phyloP scores from a whole-genome alignment of 257 asterid genomes.

The Ilex aquifolium region DNA sequence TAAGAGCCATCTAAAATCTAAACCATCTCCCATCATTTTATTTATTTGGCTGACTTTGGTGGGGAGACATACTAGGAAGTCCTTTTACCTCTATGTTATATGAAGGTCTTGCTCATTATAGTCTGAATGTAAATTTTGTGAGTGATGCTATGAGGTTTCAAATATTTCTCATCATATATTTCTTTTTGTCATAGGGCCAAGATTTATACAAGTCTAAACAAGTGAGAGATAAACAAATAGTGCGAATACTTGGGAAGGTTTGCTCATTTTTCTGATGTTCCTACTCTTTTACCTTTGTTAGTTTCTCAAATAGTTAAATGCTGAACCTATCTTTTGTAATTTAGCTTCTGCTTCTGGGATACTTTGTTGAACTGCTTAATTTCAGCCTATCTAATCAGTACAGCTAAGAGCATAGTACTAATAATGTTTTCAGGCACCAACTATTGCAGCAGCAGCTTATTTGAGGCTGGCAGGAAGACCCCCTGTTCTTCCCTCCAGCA shows the following conservation, averaged over 20 bases:
- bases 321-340: too few species aligned
- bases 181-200: constrained; percentile 53
- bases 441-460: constrained; percentile 99
- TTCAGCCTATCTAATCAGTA: neutral
- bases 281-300: constrained; percentile 4
- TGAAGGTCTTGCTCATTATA: too few species aligned
- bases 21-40: too few species aligned
- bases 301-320: too few species aligned
- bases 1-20: too few species aligned
- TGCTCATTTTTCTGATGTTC: constrained; percentile 12
- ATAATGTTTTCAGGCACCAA: constrained; percentile 71
- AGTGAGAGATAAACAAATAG: constrained; percentile 90
- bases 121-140: too few species aligned
- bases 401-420: too few species aligned
- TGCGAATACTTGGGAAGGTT: constrained; percentile 92
- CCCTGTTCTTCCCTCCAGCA: constrained; percentile 94
- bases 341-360: neutral
- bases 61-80: too few species aligned
- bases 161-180: constrained; percentile 6
- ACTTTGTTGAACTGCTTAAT: neutral
- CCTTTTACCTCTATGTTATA: too few species aligned
- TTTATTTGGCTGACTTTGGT: too few species aligned
- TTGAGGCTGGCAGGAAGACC: constrained; percentile 99
- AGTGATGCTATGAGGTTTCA: too few species aligned
- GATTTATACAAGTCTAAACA: constrained; percentile 80